Percentiles rank a stretch among this genome's conserved stretches.
Conservation (phyloP, 495 filamentous ascomycete genomes). For the Talaromyces ruber region DNA sequence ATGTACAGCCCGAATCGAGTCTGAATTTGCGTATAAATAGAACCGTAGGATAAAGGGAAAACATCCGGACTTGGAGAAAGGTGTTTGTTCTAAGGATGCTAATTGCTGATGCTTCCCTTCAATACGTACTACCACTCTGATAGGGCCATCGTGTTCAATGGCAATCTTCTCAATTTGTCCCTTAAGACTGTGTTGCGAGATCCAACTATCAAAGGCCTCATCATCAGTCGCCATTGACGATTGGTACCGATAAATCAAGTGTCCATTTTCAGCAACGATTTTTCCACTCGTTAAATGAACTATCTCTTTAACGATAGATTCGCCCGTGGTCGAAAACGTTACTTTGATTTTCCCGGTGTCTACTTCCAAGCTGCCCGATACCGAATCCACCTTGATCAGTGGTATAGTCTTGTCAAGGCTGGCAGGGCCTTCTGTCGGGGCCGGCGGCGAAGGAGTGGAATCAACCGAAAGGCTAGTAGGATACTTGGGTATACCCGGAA, state of each 20-base stretch:
- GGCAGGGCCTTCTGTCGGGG: neutral
- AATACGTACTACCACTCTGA: conserved; percentile 29
- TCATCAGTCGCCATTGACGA: conserved; percentile 20
- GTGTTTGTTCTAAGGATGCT: neutral
- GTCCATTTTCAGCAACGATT: conserved; percentile 29
- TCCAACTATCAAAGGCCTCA: neutral
- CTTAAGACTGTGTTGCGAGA: neutral
- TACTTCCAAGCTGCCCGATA: conserved; percentile 7
- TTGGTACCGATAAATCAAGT: conserved; percentile 29
- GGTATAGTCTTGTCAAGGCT: neutral
- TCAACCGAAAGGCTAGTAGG: conserved; percentile 3
- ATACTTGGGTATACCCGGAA: conserved; percentile 11
- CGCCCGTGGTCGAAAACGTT: conserved; percentile 26
- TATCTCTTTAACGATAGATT: conserved; percentile 21
- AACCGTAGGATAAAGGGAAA: conserved; percentile 33
- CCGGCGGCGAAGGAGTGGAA: neutral
- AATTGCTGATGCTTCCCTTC: conserved; percentile 9
- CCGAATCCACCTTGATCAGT: neutral
- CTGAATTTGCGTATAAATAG: conserved; percentile 34
- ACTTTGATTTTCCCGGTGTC: conserved; percentile 29
- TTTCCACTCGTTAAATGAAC: conserved; percentile 23
- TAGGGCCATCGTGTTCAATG: conserved; percentile 8
- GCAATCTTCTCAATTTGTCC: neutral
- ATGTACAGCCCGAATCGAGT: conserved; percentile 26
- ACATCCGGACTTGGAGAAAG: conserved; percentile 12